phyloP scores from a whole-genome alignment of 495 filamentous ascomycete genomes.

The Lasiosphaeria miniovina region DNA sequence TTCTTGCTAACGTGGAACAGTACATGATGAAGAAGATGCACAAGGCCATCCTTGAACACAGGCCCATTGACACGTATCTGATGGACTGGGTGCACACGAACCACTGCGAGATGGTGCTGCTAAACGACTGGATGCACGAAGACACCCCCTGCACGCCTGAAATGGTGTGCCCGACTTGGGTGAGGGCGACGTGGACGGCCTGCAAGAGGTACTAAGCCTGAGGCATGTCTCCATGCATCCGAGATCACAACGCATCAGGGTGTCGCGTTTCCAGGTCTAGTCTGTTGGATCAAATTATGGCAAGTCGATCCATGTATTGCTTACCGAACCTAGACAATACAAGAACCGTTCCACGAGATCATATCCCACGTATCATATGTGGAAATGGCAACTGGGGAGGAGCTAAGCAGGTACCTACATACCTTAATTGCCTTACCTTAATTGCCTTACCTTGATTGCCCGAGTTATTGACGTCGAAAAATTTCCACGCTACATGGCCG shows the following conservation, averaged over 20 bases:
- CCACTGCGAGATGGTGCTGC: constrained; percentile 8
- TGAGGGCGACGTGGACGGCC: constrained; percentile 3
- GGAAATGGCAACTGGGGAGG: too few relatives aligned
- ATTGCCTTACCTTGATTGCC: too few relatives aligned
- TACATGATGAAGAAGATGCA: constrained; percentile 10
- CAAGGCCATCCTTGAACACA: constrained; percentile 5
- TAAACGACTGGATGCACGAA: constrained; percentile 4
- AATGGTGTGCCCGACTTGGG: constrained; percentile 4
- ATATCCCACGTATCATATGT: too few relatives aligned
- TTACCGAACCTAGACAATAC: too few relatives aligned
- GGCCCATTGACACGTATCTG: constrained; percentile 6
- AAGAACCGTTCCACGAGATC: too few relatives aligned
- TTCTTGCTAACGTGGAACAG: background rate
- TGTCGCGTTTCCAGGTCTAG: too few relatives aligned
- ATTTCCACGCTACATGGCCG: too few relatives aligned
- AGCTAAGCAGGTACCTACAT: too few relatives aligned
- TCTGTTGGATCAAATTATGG: too few relatives aligned
- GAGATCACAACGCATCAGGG: background rate
- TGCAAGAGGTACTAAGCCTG: background rate
- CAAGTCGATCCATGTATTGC: too few relatives aligned
- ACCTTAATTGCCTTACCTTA: too few relatives aligned
- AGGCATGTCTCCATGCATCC: background rate
- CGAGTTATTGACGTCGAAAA: too few relatives aligned
- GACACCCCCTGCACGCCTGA: background rate
- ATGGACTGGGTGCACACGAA: background rate